Evolutionary conservation across 805 yeast species (phyloP).

Genomic region (Myxozyma sirexii): DNA sequence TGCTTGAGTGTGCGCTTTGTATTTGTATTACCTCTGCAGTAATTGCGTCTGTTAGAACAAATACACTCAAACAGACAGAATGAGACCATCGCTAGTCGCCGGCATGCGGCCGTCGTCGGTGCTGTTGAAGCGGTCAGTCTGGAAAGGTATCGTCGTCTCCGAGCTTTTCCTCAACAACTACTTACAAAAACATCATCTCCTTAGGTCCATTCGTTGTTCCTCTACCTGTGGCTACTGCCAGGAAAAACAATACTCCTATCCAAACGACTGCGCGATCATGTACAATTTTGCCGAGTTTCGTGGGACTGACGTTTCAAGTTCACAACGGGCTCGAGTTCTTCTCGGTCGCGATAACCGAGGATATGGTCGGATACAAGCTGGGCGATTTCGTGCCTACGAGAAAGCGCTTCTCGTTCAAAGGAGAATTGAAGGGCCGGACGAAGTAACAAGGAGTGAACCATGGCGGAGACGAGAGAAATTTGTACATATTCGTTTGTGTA

Average conservation of each 20-base stretch:
- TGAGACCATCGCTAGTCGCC: slow-evolving; percentile 1
- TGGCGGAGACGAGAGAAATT: not conserved
- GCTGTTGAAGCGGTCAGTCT: slow-evolving; percentile 47
- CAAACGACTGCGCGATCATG: slow-evolving; percentile 96
- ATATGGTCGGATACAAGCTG: slow-evolving; percentile 94
- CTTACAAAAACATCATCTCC: not conserved
- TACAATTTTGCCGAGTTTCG: slow-evolving; percentile 93
- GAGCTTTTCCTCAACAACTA: no score
- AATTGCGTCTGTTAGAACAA: no score
- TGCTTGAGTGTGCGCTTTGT: no score
- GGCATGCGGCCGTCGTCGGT: slow-evolving; percentile 43
- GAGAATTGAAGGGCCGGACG: slow-evolving; percentile 5
- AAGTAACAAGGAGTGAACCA: not conserved
- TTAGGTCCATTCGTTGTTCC: slow-evolving; percentile 91
- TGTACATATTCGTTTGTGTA: no score
- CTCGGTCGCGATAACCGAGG: slow-evolving; percentile 81
- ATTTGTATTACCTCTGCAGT: no score
- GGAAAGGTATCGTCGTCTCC: slow-evolving; percentile 50
- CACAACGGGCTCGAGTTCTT: slow-evolving; percentile 96
- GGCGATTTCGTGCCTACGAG: slow-evolving; percentile 97
- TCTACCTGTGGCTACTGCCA: slow-evolving; percentile 85
- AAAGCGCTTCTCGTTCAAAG: slow-evolving; percentile 78
- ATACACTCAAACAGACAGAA: not conserved
- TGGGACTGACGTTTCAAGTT: slow-evolving; percentile 89
- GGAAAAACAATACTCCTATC: slow-evolving; percentile 77